Conservation (phyloP, 2,329 filamentous ascomycete species). For the Hansfordia pulvinata region DNA sequence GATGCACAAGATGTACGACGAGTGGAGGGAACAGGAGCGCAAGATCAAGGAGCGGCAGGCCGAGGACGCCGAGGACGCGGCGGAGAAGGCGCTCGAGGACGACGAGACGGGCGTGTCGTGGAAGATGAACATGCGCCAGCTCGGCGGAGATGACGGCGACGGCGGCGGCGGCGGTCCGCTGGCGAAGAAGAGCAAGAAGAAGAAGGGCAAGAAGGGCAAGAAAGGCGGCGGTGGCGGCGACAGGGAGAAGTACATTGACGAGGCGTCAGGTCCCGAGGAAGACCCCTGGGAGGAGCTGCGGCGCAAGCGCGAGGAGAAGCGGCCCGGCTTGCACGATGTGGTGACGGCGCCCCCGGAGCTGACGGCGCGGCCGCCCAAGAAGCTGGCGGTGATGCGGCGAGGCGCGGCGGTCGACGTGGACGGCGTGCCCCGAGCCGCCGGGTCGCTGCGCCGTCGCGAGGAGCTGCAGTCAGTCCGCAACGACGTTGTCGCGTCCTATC, state of each 20-base stretch:
- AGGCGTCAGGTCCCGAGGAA: constrained; percentile 37
- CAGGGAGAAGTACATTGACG: constrained; percentile 21
- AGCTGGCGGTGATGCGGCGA: constrained; percentile 49
- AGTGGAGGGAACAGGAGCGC: constrained; percentile 57
- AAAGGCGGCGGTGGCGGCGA: too few species aligned
- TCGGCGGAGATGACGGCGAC: too few species aligned
- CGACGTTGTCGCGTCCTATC: constrained; percentile 61
- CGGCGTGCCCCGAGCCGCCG: constrained; percentile 54
- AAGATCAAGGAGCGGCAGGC: constrained; percentile 50
- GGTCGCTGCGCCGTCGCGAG: constrained; percentile 59
- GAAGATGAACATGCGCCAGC: constrained; percentile 31
- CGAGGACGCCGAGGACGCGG: constrained; percentile 50
- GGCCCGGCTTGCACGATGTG: constrained; percentile 40
- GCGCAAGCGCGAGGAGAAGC: constrained; percentile 45
- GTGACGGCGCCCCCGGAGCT: constrained; percentile 67
- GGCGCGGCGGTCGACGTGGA: constrained; percentile 54
- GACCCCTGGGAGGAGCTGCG: constrained; percentile 71
- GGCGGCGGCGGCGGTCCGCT: too few species aligned
- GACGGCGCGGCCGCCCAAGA: constrained; percentile 46
- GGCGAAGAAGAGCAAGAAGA: constrained; percentile 30
- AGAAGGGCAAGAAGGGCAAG: constrained; percentile 26
- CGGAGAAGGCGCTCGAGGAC: constrained; percentile 49
- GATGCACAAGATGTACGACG: constrained; percentile 68
- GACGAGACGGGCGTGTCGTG: constrained; percentile 34
- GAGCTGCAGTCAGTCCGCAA: constrained; percentile 56